Conservation (phyloP, 139 green algal species). For the Coelastrella sp. region DNA sequence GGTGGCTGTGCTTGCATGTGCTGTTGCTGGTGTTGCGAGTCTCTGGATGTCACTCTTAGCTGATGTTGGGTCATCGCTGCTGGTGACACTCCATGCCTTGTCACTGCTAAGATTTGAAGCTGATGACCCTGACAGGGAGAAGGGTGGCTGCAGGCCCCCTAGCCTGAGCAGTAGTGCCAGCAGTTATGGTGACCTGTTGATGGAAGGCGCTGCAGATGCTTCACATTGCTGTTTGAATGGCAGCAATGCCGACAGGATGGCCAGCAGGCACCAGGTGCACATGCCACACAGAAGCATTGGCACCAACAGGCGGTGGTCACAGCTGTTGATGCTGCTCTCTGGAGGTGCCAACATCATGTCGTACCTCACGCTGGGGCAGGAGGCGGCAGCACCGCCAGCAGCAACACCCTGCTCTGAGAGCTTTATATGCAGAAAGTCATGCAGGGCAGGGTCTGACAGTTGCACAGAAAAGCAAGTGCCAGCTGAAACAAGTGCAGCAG, state of each 20-base stretch:
- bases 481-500: too few relatives aligned
- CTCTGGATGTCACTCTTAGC: conserved; percentile 73
- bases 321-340: too few relatives aligned
- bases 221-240: background rate
- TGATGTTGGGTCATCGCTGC: conserved; percentile 71
- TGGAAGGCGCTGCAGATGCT: background rate
- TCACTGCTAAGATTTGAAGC: conserved; percentile 50
- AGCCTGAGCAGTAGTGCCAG: background rate
- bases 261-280: too few relatives aligned
- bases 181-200: background rate
- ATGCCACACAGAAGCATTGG: too few relatives aligned
- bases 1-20: conserved; percentile 51
- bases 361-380: background rate
- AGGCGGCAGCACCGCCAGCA: background rate
- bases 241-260: too few relatives aligned
- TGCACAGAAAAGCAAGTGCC: too few relatives aligned
- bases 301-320: too few relatives aligned
- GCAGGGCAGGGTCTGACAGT: too few relatives aligned
- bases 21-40: conserved; percentile 46
- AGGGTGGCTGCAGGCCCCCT: background rate
- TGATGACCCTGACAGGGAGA: background rate
- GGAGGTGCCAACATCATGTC: too few relatives aligned
- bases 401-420: background rate
- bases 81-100: conserved; percentile 63
- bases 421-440: background rate